Conservation (phyloP, 106 monocot genomes). For the Dioscorea alata region DNA sequence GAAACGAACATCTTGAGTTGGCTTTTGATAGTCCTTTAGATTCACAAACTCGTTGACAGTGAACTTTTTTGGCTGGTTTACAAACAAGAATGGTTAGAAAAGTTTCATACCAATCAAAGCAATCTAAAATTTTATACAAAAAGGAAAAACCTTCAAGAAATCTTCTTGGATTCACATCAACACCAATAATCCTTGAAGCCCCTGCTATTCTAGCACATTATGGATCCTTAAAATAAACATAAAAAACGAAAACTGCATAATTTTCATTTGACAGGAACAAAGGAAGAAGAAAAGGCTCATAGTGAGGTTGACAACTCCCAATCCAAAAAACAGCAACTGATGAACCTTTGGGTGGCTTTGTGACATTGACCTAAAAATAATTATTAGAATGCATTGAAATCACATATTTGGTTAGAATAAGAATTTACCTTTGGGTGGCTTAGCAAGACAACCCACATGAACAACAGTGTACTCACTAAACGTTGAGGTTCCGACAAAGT, state of each 20-base stretch:
- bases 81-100: not conserved
- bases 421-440: not conserved
- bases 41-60: constrained; percentile 28
- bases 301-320: constrained; percentile 32
- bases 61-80: constrained; percentile 23
- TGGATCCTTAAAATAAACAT: constrained; percentile 12
- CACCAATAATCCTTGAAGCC: constrained; percentile 29
- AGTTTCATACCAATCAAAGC: not conserved
- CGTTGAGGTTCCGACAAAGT: constrained; percentile 7
- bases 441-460: constrained; percentile 5
- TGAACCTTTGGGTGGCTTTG: constrained; percentile 27
- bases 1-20: constrained; percentile 25
- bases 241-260: no score
- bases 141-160: constrained; percentile 13
- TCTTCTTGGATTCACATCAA: constrained; percentile 22
- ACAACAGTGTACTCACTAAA: constrained; percentile 14
- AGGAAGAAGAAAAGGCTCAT: not conserved
- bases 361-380: constrained; percentile 18
- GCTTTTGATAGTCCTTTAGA: constrained; percentile 27
- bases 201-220: constrained; percentile 30
- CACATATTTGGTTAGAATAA: not conserved
- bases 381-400: not conserved
- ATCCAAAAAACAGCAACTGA: constrained; percentile 27
- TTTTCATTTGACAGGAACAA: no score
- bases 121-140: not conserved